Base-by-base conservation (phyloP, 306 rosid genomes). In the Canavalia gladiata region DNA sequence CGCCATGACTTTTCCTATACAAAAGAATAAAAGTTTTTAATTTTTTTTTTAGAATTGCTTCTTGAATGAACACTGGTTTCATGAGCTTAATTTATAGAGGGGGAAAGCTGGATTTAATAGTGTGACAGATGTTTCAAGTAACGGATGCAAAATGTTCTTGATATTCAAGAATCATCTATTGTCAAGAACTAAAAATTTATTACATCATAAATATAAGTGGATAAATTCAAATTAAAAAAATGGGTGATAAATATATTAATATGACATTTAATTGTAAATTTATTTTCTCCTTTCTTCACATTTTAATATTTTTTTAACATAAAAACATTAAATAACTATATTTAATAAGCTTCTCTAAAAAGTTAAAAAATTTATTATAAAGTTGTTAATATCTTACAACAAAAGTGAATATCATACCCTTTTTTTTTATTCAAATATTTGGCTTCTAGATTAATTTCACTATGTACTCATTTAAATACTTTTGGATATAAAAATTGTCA, bases 1-100 rank as follows among this genome's bases (percentile, higher is more conserved):
- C 68, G 84, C 82, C 92, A 87, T 89, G 11, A 1, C 65, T 8
- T 65, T 42, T 35, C 13, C 31, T 43, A 4, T 37, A 18, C 47
- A 6, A 64, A 54, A 30, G 58, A 73, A 11, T 28, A 33, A 68
- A 57, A 42, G 37, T 25, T 28, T 70, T 8, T 18, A 18, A 18
- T 57, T 25, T 47, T 33, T 3, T 59, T n/a, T 59, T 31, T 59
- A 11, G 43, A 49, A 34, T 11, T 71, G 55, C 18, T 49, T 33
- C 31, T 58, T 79, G 51, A 54, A 45, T 56, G 55, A 30, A 56
- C 28, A 57, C 29, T 68, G 42, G 42, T 33, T 56, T 45, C 8
- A 11, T 4, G 10, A 9, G 18, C 25, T 60, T 8, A 47, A 79
- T 33, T 49, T 80, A 47, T 59, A 43, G 8, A 60, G 29, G 8